Evolutionary conservation across 208 protist species (phyloP), one percentile per base, ranked within the genome.

Genomic region (Acanthamoeba sp.): DNA sequence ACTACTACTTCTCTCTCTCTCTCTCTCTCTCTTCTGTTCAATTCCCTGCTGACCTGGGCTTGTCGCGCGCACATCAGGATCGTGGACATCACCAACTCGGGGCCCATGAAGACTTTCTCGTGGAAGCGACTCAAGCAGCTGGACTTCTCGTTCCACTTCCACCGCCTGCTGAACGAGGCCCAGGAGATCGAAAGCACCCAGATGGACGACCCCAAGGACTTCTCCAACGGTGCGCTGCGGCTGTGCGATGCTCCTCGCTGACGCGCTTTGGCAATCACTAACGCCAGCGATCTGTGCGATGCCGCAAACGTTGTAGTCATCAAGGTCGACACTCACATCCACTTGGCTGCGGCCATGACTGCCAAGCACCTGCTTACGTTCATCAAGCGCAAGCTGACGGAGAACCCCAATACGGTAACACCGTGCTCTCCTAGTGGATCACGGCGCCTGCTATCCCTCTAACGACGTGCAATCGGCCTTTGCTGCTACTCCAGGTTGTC

Each of bases 301-400:
- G n/a, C n/a, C n/a, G n/a, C n/a, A n/a, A n/a, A n/a, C n/a, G n/a
- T n/a, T n/a, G 98, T 22, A 99, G 99, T 95, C 98, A 99, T 69
- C 98, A 99, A 99, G 89, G 98, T 99, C 48, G 99, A 99, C 95
- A 99, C 98, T 34, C 99, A 99, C 88, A 98, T 99, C 91, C 99
- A 99, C 95, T 98, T 99, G 95, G 98, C 98, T 2, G 98, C 98
- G 22, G 98, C 98, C 29, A 99, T 99, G 98, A 99, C 98, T 10
- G 97, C 98, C 57, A 97, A 98, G 94, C 98, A 99, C 80, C 97
- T 99, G 22, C 95, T 99, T 27, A 96, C 97, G 59, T 99, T 99
- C 96, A 98, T 99, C 36, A 96, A 99, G 84, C 96, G 97, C 69
- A 99, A 99, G 93, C 88, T 99, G 32, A 96, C 97, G 87, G 96